Evolutionary conservation across 495 filamentous ascomycete species (phyloP).

Genomic region (Xylaria scruposa): DNA sequence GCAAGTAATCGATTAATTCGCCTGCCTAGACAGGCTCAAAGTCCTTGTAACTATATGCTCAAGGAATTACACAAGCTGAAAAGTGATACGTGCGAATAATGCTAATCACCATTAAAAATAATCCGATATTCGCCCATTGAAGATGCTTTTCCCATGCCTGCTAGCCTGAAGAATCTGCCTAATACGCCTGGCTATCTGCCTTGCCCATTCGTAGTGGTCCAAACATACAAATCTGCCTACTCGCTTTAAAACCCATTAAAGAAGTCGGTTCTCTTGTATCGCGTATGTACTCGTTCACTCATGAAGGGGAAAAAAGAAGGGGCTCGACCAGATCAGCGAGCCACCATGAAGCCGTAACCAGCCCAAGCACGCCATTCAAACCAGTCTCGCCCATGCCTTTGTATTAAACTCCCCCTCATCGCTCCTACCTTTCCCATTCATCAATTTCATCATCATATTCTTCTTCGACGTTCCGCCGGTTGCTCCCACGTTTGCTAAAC

Average conservation of each 20-base stretch:
- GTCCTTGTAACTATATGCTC: background rate
- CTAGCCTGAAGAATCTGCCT: background rate
- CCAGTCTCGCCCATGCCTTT: background rate
- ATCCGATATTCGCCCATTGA: slow-evolving; percentile 7
- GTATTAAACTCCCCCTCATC: background rate
- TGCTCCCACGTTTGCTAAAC: slow-evolving; percentile 8
- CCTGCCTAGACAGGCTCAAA: too few relatives aligned
- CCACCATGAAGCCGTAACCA: background rate
- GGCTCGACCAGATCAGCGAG: background rate
- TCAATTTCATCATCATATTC: background rate
- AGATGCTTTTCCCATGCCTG: slow-evolving; percentile 16
- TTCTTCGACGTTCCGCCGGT: slow-evolving; percentile 3
- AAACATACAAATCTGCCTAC: background rate
- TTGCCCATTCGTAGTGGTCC: background rate
- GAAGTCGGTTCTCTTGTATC: background rate
- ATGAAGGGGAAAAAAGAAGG: background rate
- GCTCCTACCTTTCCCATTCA: background rate
- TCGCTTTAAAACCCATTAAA: background rate
- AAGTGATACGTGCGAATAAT: background rate
- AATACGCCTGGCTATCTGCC: background rate
- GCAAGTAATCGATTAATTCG: too few relatives aligned
- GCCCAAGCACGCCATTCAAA: background rate
- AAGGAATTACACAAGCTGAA: background rate
- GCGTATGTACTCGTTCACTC: slow-evolving; percentile 8
- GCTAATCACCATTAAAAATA: background rate